Conservation (phyloP, 108 stramenopile species). For the Cylindrotheca fusiformis region DNA sequence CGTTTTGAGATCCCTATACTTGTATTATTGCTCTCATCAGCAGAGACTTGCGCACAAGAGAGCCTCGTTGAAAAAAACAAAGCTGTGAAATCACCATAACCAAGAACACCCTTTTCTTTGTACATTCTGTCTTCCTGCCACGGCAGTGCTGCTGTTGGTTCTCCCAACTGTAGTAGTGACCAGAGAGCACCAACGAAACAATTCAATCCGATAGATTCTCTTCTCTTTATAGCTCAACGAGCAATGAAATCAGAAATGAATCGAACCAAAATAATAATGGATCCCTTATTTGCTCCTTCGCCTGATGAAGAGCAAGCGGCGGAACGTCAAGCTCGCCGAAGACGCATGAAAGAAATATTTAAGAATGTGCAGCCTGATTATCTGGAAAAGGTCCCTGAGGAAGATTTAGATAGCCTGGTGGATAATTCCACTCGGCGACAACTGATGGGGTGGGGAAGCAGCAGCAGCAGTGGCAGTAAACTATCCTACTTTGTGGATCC, state of each 20-base stretch:
- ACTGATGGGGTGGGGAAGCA: conserved; percentile 20
- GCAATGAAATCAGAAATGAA: neutral
- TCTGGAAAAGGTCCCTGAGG: conserved; percentile 26
- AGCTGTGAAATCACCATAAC: too few species aligned
- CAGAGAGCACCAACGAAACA: conserved; percentile 1
- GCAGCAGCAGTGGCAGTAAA: conserved; percentile 2
- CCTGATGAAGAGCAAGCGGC: conserved; percentile 28
- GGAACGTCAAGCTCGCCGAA: conserved; percentile 27
- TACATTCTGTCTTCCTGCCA: conserved; percentile 5
- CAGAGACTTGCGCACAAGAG: too few species aligned
- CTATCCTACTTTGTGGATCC: conserved; percentile 42
- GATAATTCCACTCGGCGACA: conserved; percentile 23
- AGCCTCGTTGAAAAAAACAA: too few species aligned
- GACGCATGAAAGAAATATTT: conserved; percentile 24
- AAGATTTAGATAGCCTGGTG: conserved; percentile 21
- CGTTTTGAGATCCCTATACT: too few species aligned
- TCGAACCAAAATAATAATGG: neutral
- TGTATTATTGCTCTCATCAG: too few species aligned
- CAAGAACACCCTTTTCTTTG: too few species aligned
- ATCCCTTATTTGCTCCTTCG: conserved; percentile 28
- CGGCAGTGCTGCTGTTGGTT: conserved; percentile 6
- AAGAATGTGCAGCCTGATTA: conserved; percentile 20
- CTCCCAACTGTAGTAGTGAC: conserved; percentile 5
- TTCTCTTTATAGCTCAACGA: neutral
- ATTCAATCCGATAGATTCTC: conserved; percentile 20